Evolutionary conservation across 73 alveolate species (phyloP).

Genomic region (Paramecium biaurelia): DNA sequence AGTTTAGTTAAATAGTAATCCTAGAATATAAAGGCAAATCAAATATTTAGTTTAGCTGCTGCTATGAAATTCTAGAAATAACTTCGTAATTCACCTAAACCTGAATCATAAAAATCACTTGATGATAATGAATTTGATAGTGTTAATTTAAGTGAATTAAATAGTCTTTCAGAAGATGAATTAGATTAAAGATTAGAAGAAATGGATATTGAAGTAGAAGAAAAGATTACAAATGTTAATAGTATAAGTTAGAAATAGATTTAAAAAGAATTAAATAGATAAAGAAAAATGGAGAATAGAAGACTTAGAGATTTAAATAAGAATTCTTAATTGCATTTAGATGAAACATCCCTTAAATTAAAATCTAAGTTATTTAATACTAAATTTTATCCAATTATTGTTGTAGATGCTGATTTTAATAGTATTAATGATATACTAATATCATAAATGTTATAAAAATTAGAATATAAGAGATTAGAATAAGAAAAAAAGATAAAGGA

Average conservation of each 20-base stretch:
- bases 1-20: not conserved
- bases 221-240: not conserved
- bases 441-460: not conserved
- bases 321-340: not conserved
- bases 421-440: not conserved
- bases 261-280: not conserved
- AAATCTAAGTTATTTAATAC: constrained; percentile 1
- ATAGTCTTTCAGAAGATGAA: not conserved
- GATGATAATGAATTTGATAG: constrained; percentile 27
- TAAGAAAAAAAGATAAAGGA: not conserved
- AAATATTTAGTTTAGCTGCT: not conserved
- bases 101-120: not conserved
- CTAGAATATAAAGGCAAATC: not conserved
- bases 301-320: not conserved
- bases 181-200: constrained; percentile 18
- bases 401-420: not conserved
- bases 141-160: constrained; percentile 29
- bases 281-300: constrained; percentile 16
- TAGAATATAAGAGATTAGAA: not conserved
- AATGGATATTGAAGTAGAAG: not conserved
- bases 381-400: not conserved
- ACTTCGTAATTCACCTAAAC: not conserved
- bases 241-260: not conserved
- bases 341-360: not conserved
- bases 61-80: not conserved